Percentiles rank a stretch among this genome's conserved stretches.
Conservation (phyloP, 2,329 filamentous ascomycete species). For the Colletotrichum sp. region DNA sequence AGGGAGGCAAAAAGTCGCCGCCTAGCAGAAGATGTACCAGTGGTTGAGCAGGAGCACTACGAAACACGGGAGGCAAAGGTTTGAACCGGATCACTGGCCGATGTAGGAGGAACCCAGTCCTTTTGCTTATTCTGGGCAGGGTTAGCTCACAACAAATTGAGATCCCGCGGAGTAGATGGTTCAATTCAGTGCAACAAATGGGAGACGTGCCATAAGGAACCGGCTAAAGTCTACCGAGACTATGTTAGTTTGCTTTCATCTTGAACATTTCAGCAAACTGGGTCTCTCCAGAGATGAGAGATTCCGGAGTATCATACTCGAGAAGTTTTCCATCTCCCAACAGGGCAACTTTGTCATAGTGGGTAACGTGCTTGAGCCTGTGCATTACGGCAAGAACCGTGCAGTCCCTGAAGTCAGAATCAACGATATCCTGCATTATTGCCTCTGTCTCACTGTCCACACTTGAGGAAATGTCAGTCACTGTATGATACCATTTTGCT, state of each 20-base stretch:
- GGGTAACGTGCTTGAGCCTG: constrained; percentile 20
- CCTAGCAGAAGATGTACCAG: rapidly evolving
- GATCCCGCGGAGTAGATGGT: not conserved
- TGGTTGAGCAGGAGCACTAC: not conserved
- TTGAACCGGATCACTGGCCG: not conserved
- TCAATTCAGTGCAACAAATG: not conserved
- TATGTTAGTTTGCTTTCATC: not conserved
- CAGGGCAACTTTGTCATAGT: constrained; percentile 24
- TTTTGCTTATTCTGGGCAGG: not conserved
- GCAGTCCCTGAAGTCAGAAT: constrained; percentile 23
- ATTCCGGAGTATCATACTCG: not conserved
- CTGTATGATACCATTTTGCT: rapidly evolving
- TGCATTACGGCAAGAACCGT: constrained; percentile 28
- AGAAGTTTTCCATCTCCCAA: not conserved
- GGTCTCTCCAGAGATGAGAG: not conserved
- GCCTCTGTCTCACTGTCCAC: constrained; percentile 26
- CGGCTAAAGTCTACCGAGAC: rapidly evolving
- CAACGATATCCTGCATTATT: constrained; percentile 27
- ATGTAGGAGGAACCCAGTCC: rapidly evolving
- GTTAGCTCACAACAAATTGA: not conserved
- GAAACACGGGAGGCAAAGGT: not conserved
- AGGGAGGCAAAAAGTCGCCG: not conserved
- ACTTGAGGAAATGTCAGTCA: constrained; percentile 1
- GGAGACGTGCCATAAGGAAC: not conserved
- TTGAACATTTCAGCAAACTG: not conserved